Conservation (phyloP, 257 asterid species). For the Scutellaria barbata region DNA sequence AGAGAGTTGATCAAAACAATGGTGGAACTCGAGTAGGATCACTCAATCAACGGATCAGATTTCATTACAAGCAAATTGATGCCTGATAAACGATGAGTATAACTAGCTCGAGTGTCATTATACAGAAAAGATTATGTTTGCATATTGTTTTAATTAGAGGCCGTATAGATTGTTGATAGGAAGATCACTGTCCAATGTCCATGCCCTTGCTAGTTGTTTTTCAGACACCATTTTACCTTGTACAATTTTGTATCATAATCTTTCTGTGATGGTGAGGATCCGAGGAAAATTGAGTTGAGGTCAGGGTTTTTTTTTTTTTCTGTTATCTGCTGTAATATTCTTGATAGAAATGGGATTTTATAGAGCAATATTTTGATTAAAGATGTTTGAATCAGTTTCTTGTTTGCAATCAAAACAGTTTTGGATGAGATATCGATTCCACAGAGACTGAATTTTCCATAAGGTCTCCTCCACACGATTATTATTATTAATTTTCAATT, state of each 20-base stretch:
- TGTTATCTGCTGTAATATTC: slow-evolving; percentile 25
- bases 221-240: not conserved
- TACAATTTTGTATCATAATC: slow-evolving; percentile 21
- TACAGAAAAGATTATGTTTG: slow-evolving; percentile 30
- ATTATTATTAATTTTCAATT: too few species aligned
- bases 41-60: too few species aligned
- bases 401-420: not conserved
- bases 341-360: slow-evolving; percentile 19
- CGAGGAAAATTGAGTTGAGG: slow-evolving; percentile 29
- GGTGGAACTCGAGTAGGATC: slow-evolving; percentile 1
- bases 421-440: not conserved
- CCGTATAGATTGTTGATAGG: slow-evolving; percentile 35
- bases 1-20: not conserved
- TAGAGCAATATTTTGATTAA: not conserved
- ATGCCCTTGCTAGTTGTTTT: slow-evolving; percentile 3
- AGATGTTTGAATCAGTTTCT: slow-evolving; percentile 6
- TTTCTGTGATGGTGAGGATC: slow-evolving; percentile 15
- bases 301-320: slow-evolving; percentile 12
- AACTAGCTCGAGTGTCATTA: slow-evolving; percentile 17
- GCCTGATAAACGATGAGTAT: not conserved
- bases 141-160: slow-evolving; percentile 28
- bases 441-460: not conserved
- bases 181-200: slow-evolving; percentile 25
- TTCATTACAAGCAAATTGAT: not conserved
- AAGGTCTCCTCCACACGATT: not conserved